Base-by-base conservation (phyloP, 2,329 filamentous ascomycete species). In the Alternaria triticina region DNA sequence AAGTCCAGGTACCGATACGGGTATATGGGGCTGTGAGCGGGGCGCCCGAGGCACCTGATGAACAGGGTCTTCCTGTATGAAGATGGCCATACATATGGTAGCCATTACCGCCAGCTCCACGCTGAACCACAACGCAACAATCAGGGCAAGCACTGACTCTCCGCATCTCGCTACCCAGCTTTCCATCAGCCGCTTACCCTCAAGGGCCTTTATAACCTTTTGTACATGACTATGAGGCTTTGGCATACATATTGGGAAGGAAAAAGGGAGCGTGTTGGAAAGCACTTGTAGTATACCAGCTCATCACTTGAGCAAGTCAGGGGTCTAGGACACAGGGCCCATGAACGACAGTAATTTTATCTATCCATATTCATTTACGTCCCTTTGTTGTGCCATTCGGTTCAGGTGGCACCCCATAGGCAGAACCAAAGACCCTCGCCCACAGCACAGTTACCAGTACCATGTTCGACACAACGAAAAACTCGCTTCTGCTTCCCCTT, bases 1-100 rank as follows among this genome's bases (percentile, higher is more conserved):
- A 97, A 79, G 91, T 97, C 49, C 88, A 89, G 33, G 93, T 97
- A 49, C 94, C 94, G 25, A 82, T 97, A 68, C 88, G 89, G 54
- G 91, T 97, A 10, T 97, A 96, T 71, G 86, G 86, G 6, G 85
- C 86, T 64, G 82, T 84, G 6, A 82, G 84, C 28, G 82, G 83
- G 25, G 82, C 57, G 8, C 62, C 67, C 1, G 77, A 76, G 44
- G 68, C 56, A 11, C 61, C 64, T 22, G 76, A 77, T 54, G 74
- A 76, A 23, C 76, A 78, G 17, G 78, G 78, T 1, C 57, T 78
- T 51, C 68, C 70, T 1, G 74, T 80, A 12, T 80, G 67, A 76
- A 44, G 13, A 17, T 40, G 30, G 49, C 49, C 49, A 51, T 51
- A 51, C 7, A n/a, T 10, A 36, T 5, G 49, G 13, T 8, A 12